Conservation (phyloP, 129 eudicot genomes). For the Saposhnikovia divaricata region DNA sequence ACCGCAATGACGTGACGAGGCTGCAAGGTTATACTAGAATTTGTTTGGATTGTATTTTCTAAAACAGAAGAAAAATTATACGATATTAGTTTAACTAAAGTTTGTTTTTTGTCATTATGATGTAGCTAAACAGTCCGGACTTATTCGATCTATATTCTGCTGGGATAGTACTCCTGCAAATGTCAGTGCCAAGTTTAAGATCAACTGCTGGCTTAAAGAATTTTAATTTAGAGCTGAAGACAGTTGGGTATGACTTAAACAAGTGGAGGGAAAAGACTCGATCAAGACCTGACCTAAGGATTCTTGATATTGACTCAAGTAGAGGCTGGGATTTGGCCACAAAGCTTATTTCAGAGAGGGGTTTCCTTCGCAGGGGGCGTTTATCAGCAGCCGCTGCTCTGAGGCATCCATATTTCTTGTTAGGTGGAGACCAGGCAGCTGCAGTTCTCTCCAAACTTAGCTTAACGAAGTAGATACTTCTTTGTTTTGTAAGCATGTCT, state of each 20-base stretch:
- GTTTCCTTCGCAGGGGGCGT: constrained; percentile 62
- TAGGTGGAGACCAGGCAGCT: constrained; percentile 97
- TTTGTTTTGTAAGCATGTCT: neutral
- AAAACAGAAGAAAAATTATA: neutral
- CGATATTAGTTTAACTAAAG: neutral
- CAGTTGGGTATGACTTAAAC: constrained; percentile 70
- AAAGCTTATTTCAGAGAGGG: constrained; percentile 84
- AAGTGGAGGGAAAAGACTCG: constrained; percentile 84
- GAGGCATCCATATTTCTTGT: constrained; percentile 94
- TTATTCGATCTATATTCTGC: constrained; percentile 95
- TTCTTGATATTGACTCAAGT: constrained; percentile 86
- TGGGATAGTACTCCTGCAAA: constrained; percentile 89
- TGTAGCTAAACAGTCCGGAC: constrained; percentile 93
- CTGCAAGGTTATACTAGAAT: neutral
- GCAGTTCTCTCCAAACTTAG: constrained; percentile 84
- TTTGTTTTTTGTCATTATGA: neutral
- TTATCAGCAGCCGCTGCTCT: constrained; percentile 91
- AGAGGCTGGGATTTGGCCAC: constrained; percentile 98
- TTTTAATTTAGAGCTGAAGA: constrained; percentile 67
- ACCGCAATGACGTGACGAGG: neutral
- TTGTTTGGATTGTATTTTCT: neutral
- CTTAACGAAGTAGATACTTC: constrained; percentile 39
- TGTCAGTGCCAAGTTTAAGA: constrained; percentile 80
- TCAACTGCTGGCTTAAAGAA: constrained; percentile 80
- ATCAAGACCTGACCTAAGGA: constrained; percentile 62